A percentile compares a stretch with the other conserved stretches of the same genome.
Evolutionary conservation across 371 early-diverging fungal species (phyloP).

Genomic region (Mortierella sp.): DNA sequence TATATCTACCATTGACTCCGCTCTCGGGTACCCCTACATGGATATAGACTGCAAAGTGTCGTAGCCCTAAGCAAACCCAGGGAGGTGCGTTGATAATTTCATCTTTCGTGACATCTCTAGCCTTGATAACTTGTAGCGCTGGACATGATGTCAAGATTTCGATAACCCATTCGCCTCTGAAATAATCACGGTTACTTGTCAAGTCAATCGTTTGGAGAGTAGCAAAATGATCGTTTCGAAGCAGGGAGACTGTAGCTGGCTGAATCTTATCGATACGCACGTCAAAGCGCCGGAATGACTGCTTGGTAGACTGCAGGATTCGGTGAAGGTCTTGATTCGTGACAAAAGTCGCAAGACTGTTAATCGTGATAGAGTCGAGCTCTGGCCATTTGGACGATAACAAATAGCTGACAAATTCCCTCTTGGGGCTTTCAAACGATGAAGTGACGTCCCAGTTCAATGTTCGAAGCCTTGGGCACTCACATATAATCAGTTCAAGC

Average conservation of each 20-base stretch:
- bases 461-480: conserved; percentile 17
- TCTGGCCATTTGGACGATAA: conserved; percentile 10
- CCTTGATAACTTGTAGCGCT: not conserved
- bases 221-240: conserved; percentile 5
- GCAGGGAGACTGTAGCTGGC: not conserved
- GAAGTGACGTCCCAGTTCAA: conserved; percentile 2
- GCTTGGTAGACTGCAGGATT: conserved; percentile 3
- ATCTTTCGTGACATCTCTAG: not conserved
- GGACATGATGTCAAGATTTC: conserved; percentile 18
- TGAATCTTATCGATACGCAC: not conserved
- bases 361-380: conserved; percentile 17
- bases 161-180: conserved; percentile 3
- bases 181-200: not conserved
- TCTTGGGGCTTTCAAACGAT: not conserved
- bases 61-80: conserved; percentile 16
- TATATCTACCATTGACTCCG: not conserved
- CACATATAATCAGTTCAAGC: conserved; percentile 9
- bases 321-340: not conserved
- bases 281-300: not conserved
- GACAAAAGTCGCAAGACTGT: not conserved
- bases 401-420: conserved; percentile 3
- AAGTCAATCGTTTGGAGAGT: conserved; percentile 17
- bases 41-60: conserved; percentile 5
- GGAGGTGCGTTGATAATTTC: conserved; percentile 9
- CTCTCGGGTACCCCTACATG: conserved; percentile 15